Evolutionary conservation across 2,329 filamentous ascomycete species (phyloP).

Genomic region (Ophiostoma montium): DNA sequence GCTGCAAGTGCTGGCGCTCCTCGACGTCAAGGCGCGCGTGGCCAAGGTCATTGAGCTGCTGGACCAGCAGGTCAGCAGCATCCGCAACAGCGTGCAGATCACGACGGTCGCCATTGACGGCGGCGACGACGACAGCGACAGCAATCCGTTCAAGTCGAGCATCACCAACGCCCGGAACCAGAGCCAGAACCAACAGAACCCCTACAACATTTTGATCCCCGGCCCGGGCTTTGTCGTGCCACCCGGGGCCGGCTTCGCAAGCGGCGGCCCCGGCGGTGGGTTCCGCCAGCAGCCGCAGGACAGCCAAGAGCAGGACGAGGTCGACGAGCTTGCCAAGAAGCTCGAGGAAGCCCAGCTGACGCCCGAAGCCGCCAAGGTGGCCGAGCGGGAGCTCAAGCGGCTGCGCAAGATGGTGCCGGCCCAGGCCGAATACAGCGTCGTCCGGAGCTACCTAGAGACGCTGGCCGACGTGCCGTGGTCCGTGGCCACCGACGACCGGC

Average conservation of each 20-base stretch:
- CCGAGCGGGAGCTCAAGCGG: constrained; percentile 73
- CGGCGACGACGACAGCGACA: constrained; percentile 33
- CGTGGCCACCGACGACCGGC: constrained; percentile 66
- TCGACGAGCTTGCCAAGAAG: constrained; percentile 83
- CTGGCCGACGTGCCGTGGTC: constrained; percentile 90
- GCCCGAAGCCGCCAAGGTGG: constrained; percentile 77
- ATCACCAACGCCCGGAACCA: background rate
- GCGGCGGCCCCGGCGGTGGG: constrained; percentile 13
- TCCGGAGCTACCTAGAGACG: constrained; percentile 85
- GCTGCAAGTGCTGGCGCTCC: constrained; percentile 66
- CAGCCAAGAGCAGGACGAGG: constrained; percentile 66
- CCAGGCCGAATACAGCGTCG: constrained; percentile 91
- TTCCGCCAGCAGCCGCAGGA: constrained; percentile 6
- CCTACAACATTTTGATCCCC: constrained; percentile 6
- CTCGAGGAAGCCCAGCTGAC: constrained; percentile 69
- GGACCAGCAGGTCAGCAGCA: constrained; percentile 63
- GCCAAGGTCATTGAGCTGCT: constrained; percentile 73
- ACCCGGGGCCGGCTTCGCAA: too few species aligned
- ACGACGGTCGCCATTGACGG: constrained; percentile 55
- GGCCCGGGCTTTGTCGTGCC: constrained; percentile 15
- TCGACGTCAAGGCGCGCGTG: constrained; percentile 65
- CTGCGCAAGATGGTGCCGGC: constrained; percentile 92
- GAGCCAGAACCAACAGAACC: background rate
- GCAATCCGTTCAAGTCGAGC: constrained; percentile 27
- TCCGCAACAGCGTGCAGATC: constrained; percentile 80